These are phyloP conservation scores for Schwanniomyces yamadae DNA, from an alignment of 805 yeast genomes.

Conservation along the genomic window DNA sequence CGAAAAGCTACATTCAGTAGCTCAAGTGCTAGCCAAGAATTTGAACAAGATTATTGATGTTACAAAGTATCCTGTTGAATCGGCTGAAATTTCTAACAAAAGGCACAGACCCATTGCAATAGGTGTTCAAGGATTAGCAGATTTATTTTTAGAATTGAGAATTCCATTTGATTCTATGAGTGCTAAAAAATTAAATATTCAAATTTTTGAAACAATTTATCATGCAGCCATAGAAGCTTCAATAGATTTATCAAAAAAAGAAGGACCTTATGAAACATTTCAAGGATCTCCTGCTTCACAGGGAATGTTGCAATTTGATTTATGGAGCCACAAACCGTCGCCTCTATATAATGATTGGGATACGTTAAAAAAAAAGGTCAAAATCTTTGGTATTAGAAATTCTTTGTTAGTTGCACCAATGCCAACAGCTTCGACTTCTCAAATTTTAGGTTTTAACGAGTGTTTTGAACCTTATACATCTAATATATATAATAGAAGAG, in stretches of 20 bases:
- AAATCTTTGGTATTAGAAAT: conserved; percentile 73
- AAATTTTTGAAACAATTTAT: conserved; percentile 92
- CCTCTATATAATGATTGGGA: conserved; percentile 83
- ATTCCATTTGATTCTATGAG: conserved; percentile 82
- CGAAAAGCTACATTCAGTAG: conserved; percentile 66
- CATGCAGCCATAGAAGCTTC: conserved; percentile 92
- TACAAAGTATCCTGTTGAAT: conserved; percentile 78
- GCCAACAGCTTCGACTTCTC: conserved; percentile 99
- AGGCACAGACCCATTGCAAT: conserved; percentile 92
- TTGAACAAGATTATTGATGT: conserved; percentile 82
- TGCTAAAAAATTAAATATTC: conserved; percentile 73
- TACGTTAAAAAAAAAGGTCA: conserved; percentile 56
- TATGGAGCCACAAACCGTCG: conserved; percentile 83
- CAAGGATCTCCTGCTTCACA: conserved; percentile 87
- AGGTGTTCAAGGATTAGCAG: conserved; percentile 98
- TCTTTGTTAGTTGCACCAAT: conserved; percentile 89
- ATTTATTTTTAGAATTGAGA: conserved; percentile 74
- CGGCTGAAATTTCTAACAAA: conserved; percentile 72
- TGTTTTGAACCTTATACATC: conserved; percentile 97
- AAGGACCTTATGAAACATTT: conserved; percentile 72
- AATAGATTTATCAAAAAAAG: conserved; percentile 66
- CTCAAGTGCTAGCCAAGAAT: conserved; percentile 77
- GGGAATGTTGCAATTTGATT: conserved; percentile 81
- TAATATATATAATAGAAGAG: conserved; percentile 87
- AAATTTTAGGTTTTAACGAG: conserved; percentile 89